These are phyloP conservation scores for Curvularia spicifera DNA, from an alignment of 2,329 filamentous ascomycete species.

Conservation along the genomic window DNA sequence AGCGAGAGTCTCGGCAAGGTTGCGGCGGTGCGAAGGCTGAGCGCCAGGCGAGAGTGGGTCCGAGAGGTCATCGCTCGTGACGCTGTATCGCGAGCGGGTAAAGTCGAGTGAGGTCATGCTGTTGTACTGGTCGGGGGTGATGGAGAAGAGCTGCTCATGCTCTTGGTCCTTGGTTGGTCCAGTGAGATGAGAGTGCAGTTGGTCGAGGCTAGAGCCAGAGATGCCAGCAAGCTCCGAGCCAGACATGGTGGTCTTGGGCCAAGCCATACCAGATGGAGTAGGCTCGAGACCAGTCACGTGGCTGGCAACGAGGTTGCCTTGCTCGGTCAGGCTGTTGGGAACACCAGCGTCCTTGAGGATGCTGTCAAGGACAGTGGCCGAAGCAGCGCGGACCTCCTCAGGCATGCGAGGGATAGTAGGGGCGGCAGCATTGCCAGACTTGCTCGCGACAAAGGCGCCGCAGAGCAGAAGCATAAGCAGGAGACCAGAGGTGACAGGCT, in stretches of 20 bases:
- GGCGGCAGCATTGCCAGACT: slow-evolving; percentile 72
- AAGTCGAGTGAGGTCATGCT: slow-evolving; percentile 79
- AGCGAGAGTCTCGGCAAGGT: slow-evolving; percentile 79
- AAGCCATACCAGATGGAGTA: slow-evolving; percentile 46
- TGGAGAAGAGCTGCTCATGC: slow-evolving; percentile 84
- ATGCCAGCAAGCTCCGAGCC: slow-evolving; percentile 47
- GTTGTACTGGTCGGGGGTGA: slow-evolving; percentile 88
- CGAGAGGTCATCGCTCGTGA: slow-evolving; percentile 56
- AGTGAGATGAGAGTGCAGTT: slow-evolving; percentile 55
- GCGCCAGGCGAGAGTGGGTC: slow-evolving; percentile 48
- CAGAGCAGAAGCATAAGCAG: slow-evolving; percentile 96
- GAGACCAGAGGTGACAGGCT: slow-evolving; percentile 77
- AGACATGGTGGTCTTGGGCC: slow-evolving; percentile 48
- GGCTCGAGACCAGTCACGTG: slow-evolving; percentile 50
- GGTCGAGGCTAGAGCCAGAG: slow-evolving; percentile 47
- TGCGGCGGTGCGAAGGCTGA: slow-evolving; percentile 67
- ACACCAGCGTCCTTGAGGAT: slow-evolving; percentile 82
- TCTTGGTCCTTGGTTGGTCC: slow-evolving; percentile 80
- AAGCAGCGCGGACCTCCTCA: slow-evolving; percentile 79
- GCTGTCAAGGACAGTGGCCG: slow-evolving; percentile 77
- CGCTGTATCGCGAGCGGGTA: slow-evolving; percentile 57
- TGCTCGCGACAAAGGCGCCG: slow-evolving; percentile 93
- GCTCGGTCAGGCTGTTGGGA: slow-evolving; percentile 45
- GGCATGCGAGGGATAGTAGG: slow-evolving; percentile 78
- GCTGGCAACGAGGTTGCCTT: slow-evolving; percentile 60